Conservation (phyloP, 768 basidiomycete species). For the Pholiota molesta region DNA sequence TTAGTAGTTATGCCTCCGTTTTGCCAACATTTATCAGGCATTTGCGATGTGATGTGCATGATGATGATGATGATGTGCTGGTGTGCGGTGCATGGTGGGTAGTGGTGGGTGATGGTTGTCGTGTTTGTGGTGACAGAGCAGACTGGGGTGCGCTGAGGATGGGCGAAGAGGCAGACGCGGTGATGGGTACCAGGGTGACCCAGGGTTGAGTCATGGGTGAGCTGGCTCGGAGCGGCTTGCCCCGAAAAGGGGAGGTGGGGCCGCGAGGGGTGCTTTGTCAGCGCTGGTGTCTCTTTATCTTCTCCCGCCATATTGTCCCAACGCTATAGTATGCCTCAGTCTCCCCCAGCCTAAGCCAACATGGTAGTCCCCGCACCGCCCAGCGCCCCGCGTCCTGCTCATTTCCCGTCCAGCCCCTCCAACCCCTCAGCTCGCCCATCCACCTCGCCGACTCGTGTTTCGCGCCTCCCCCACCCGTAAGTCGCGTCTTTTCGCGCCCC, state of each 20-base stretch:
- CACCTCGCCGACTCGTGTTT: conserved; percentile 26
- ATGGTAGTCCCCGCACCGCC: conserved; percentile 11
- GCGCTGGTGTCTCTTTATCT: conserved; percentile 13
- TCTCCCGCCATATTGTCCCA: conserved; percentile 38
- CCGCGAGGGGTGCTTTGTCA: conserved; percentile 12
- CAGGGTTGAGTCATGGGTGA: no score
- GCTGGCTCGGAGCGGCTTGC: conserved; percentile 2
- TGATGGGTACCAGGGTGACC: not conserved
- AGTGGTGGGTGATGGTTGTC: not conserved
- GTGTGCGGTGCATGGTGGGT: no score
- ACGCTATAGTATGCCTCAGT: conserved; percentile 29
- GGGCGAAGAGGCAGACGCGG: not conserved
- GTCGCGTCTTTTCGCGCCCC: conserved; percentile 19
- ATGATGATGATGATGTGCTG: no score
- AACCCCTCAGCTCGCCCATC: conserved; percentile 32
- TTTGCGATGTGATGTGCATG: not conserved
- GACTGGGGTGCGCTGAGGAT: no score
- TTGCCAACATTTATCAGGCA: not conserved
- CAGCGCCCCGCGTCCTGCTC: conserved; percentile 21
- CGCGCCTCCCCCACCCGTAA: conserved; percentile 19
- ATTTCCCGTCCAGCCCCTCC: conserved; percentile 20
- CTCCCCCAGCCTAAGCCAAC: conserved; percentile 12
- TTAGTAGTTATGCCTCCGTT: not conserved
- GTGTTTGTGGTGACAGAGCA: not conserved
- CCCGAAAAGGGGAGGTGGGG: conserved; percentile 9